Percentiles rank a stretch among this genome's conserved stretches.
These are phyloP conservation scores for Colletotrichum tofieldiae DNA, from an alignment of 2,329 filamentous ascomycete species.

Conservation along the genomic window DNA sequence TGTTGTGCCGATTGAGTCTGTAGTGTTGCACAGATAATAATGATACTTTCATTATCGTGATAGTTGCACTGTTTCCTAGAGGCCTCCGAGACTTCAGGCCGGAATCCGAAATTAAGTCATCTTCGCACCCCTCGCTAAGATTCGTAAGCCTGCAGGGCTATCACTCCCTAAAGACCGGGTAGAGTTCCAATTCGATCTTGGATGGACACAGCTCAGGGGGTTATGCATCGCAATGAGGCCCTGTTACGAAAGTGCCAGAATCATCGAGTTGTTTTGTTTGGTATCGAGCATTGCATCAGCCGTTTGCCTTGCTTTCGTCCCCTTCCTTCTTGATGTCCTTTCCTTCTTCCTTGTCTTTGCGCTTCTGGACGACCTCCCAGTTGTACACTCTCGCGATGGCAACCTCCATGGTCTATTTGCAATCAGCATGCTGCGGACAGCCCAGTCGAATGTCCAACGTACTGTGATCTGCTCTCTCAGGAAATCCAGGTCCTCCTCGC, in stretches of 20 bases:
- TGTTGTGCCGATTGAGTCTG: conserved; percentile 14
- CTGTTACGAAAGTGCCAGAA: conserved; percentile 5
- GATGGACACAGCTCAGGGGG: background rate
- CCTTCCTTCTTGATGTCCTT: conserved; percentile 58
- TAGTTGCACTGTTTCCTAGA: background rate
- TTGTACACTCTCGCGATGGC: conserved; percentile 98
- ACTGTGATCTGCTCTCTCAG: conserved; percentile 97
- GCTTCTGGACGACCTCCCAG: conserved; percentile 96
- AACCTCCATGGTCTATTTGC: conserved; percentile 89
- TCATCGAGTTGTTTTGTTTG: conserved; percentile 34
- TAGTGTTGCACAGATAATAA: conserved; percentile 9
- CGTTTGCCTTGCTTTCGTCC: conserved; percentile 55
- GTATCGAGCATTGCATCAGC: conserved; percentile 44
- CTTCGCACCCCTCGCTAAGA: conserved; percentile 9
- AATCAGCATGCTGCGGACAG: conserved; percentile 36
- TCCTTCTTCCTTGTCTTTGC: conserved; percentile 87
- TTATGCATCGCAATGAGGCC: background rate
- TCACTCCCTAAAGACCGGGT: background rate
- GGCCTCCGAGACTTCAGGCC: background rate
- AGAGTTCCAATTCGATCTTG: background rate
- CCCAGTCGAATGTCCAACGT: conserved; percentile 51
- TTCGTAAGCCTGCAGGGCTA: conserved; percentile 14
- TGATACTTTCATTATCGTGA: background rate
- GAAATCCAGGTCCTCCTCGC: conserved; percentile 97
- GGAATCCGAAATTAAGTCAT: conserved; percentile 11